Conservation (phyloP, 345 rosid species). For the Pseudoturritis turrita region DNA sequence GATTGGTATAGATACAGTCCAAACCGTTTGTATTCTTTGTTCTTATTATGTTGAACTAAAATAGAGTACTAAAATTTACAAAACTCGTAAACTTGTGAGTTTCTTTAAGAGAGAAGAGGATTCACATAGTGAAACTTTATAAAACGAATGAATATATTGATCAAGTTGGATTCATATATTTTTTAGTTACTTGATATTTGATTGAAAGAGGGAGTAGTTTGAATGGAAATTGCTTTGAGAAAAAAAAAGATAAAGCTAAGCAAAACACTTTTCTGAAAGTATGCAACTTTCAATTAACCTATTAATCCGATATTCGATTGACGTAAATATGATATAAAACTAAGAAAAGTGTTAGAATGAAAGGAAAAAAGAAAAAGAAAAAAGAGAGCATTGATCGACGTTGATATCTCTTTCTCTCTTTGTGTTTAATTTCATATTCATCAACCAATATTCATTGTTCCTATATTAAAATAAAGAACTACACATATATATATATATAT, state of each 20-base stretch:
- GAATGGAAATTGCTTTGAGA: constrained; percentile 1
- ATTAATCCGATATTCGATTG: background rate
- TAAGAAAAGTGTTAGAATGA: background rate
- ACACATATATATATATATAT: no score
- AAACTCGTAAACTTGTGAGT: no score
- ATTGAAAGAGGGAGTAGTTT: background rate
- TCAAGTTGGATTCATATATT: background rate
- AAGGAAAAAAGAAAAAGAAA: background rate
- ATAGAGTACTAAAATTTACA: no score
- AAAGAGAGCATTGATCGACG: background rate
- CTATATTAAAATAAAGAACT: no score
- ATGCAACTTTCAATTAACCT: background rate
- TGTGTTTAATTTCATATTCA: background rate
- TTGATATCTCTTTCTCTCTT: background rate
- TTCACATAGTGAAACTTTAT: no score
- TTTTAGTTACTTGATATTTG: no score
- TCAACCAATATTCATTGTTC: no score
- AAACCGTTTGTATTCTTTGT: no score
- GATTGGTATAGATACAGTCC: no score
- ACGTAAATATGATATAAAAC: background rate
- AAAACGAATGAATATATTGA: no score
- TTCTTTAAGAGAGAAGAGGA: no score
- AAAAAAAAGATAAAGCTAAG: background rate
- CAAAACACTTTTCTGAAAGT: background rate
- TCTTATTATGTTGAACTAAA: no score